Evolutionary conservation across 2,329 filamentous ascomycete genomes (phyloP).

Genomic region (Chrysoporthe austroafricana): DNA sequence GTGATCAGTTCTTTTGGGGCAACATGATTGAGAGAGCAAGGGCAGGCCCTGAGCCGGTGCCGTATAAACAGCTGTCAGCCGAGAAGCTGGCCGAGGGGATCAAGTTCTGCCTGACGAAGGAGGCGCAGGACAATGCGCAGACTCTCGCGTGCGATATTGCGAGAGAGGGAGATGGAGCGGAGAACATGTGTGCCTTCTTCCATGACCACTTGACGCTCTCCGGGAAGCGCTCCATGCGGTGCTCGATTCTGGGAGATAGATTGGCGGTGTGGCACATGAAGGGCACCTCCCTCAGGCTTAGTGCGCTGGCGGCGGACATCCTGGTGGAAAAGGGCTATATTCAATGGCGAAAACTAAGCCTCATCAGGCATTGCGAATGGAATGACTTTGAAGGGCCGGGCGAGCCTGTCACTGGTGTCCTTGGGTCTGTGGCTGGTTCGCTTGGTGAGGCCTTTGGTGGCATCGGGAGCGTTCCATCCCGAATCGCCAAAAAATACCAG

Average conservation of each 20-base stretch:
- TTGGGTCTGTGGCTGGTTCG: constrained; percentile 63
- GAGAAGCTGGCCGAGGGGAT: constrained; percentile 73
- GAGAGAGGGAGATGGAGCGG: constrained; percentile 67
- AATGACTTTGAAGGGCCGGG: constrained; percentile 78
- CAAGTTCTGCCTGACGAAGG: constrained; percentile 65
- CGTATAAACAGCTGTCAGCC: constrained; percentile 67
- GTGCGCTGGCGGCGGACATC: constrained; percentile 67
- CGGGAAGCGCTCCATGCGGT: constrained; percentile 62
- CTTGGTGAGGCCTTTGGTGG: constrained; percentile 64
- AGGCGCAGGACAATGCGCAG: constrained; percentile 60
- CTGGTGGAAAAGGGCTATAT: constrained; percentile 64
- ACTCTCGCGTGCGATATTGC: constrained; percentile 66
- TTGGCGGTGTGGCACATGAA: constrained; percentile 70
- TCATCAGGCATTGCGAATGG: constrained; percentile 72
- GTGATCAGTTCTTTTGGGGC: constrained; percentile 81
- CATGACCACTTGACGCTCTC: constrained; percentile 61
- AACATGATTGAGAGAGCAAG: constrained; percentile 66
- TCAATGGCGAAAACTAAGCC: constrained; percentile 64
- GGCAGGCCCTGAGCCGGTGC: constrained; percentile 68
- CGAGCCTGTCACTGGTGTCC: constrained; percentile 70
- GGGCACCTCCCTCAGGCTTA: constrained; percentile 62
- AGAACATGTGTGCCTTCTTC: constrained; percentile 70
- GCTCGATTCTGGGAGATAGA: constrained; percentile 65
- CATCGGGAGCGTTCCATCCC: constrained; percentile 65
- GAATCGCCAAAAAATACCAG: constrained; percentile 61